Evolutionary conservation across 2,329 filamentous ascomycete species (phyloP).

Genomic region (Fusarium robinianum): DNA sequence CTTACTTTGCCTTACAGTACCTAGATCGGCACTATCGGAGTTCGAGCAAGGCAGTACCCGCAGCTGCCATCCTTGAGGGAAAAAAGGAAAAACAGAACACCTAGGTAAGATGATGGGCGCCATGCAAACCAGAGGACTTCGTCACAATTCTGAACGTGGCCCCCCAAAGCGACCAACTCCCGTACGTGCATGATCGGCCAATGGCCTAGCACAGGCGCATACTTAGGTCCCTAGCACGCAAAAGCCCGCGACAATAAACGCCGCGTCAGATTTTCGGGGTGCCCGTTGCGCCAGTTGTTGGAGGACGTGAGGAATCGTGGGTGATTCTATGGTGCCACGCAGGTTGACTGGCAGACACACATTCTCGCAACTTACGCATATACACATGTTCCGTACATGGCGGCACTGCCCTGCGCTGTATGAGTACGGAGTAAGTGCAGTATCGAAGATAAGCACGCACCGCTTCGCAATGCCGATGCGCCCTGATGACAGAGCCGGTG

Average conservation of each 20-base stretch:
- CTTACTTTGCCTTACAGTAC: neutral
- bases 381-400: no score
- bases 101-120: constrained; percentile 6
- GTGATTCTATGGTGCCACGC: constrained; percentile 21
- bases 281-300: constrained; percentile 9
- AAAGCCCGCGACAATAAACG: neutral
- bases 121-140: constrained; percentile 7
- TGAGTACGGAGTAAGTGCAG: no score
- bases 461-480: constrained; percentile 1
- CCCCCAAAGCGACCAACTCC: constrained; percentile 13
- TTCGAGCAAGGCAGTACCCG: constrained; percentile 22
- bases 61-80: constrained; percentile 5
- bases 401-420: no score
- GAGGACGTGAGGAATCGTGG: constrained; percentile 16
- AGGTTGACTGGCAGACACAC: no score
- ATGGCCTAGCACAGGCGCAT: constrained; percentile 2
- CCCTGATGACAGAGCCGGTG: constrained; percentile 1
- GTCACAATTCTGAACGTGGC: constrained; percentile 14
- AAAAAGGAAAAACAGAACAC: no score
- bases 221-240: constrained; percentile 4
- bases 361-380: no score
- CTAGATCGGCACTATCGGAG: constrained; percentile 22
- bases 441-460: constrained; percentile 20
- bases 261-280: constrained; percentile 11
- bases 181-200: constrained; percentile 29